phyloP scores from a whole-genome alignment of 2,329 filamentous ascomycete species.

The Arthrobotrys musiformis region DNA sequence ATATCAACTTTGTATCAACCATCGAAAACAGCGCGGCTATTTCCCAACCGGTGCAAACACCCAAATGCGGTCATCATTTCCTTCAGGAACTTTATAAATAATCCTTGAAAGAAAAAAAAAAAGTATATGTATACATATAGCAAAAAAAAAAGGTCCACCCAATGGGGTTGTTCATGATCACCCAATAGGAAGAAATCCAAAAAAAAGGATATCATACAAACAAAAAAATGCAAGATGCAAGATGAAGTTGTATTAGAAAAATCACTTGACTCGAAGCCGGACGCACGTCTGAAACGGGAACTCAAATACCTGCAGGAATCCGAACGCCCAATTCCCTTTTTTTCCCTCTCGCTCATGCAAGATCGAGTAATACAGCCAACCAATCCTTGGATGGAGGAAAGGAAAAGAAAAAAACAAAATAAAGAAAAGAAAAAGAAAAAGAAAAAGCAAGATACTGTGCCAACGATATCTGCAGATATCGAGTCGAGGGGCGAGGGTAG shows the following conservation, averaged over 20 bases:
- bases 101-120: neutral
- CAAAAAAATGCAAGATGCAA: constrained; percentile 13
- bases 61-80: constrained; percentile 44
- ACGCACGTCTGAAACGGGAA: constrained; percentile 50
- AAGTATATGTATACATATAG: no score
- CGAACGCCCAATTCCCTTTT: no score
- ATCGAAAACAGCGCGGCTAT: constrained; percentile 52
- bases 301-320: constrained; percentile 52
- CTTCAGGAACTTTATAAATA: constrained; percentile 30
- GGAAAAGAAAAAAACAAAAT: constrained; percentile 28
- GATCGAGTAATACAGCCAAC: constrained; percentile 52
- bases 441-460: constrained; percentile 39
- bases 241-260: constrained; percentile 50
- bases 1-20: no score
- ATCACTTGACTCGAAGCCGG: constrained; percentile 53
- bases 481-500: no score
- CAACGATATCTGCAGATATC: constrained; percentile 19
- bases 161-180: no score
- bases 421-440: neutral
- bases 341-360: constrained; percentile 53
- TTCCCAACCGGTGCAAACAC: constrained; percentile 41
- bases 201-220: no score
- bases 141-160: no score
- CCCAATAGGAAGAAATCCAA: no score
- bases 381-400: constrained; percentile 16